phyloP scores from a whole-genome alignment of 768 basidiomycete species.

The Tulasnella sp. region DNA sequence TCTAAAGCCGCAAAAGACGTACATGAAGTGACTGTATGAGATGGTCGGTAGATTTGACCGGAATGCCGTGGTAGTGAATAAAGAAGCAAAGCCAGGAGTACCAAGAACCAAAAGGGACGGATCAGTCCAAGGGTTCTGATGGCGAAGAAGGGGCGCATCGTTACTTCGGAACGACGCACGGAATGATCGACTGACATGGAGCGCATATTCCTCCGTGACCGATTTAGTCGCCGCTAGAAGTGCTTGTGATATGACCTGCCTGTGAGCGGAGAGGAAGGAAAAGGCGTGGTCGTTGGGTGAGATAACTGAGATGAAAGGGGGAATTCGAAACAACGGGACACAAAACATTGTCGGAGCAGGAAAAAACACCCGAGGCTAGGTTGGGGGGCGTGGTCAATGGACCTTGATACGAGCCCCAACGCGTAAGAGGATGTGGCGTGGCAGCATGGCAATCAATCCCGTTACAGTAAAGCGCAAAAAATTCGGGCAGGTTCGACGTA shows the following conservation, averaged over 20 bases:
- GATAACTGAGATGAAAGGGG: constrained; percentile 27
- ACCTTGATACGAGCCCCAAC: background rate
- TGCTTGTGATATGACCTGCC: constrained; percentile 82
- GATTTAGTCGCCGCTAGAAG: constrained; percentile 75
- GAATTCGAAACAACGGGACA: background rate
- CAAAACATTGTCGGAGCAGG: constrained; percentile 4
- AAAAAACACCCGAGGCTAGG: background rate
- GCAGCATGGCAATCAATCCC: constrained; percentile 7
- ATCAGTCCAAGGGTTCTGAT: background rate
- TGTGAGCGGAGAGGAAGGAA: constrained; percentile 16
- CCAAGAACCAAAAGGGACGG: background rate
- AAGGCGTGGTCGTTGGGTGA: constrained; percentile 6
- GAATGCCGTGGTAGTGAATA: background rate
- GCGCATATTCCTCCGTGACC: constrained; percentile 58
- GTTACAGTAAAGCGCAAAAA: constrained; percentile 23
- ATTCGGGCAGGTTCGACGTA: constrained; percentile 10
- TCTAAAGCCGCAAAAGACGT: background rate
- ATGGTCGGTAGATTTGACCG: background rate
- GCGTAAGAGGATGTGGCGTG: constrained; percentile 3
- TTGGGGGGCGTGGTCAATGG: constrained; percentile 3
- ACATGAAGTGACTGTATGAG: constrained; percentile 63
- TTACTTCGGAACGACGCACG: constrained; percentile 21
- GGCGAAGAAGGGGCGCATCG: constrained; percentile 14
- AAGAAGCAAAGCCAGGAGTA: background rate
- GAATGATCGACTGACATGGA: constrained; percentile 58